phyloP scores from a whole-genome alignment of 208 protist genomes.

The Wallacemonas sp. region DNA sequence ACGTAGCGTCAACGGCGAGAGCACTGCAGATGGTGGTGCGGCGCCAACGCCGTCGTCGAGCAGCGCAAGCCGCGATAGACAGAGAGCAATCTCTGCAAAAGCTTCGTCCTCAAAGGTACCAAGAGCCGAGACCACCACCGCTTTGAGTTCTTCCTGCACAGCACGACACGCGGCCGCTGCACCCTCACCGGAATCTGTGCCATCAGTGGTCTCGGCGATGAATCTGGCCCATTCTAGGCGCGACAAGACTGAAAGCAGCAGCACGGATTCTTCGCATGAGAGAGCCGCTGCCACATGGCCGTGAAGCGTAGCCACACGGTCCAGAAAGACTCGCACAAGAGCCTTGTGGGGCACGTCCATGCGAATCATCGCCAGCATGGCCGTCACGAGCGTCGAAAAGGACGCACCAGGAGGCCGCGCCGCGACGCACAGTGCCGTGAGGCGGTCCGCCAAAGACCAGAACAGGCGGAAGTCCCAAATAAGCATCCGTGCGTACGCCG shows the following conservation, averaged over 20 bases:
- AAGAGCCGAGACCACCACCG: not conserved
- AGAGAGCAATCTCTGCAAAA: constrained; percentile 66
- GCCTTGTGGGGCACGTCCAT: constrained; percentile 58
- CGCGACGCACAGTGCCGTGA: constrained; percentile 1
- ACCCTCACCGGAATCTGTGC: not conserved
- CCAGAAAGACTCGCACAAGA: constrained; percentile 1
- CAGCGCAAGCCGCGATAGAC: constrained; percentile 41
- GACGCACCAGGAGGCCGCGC: constrained; percentile 8
- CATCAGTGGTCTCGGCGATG: not conserved
- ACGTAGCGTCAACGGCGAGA: constrained; percentile 33
- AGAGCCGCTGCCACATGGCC: not conserved
- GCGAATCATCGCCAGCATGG: constrained; percentile 55
- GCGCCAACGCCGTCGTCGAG: not conserved
- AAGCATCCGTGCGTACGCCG: constrained; percentile 71
- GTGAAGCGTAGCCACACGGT: not conserved
- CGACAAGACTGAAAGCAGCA: constrained; percentile 38
- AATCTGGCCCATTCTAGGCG: constrained; percentile 10
- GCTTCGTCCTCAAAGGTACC: constrained; percentile 25
- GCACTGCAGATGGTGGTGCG: constrained; percentile 25
- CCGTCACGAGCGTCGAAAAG: constrained; percentile 44
- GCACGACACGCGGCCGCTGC: not conserved
- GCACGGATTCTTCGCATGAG: constrained; percentile 14
- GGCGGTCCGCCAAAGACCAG: constrained; percentile 51
- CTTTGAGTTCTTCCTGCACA: constrained; percentile 3
- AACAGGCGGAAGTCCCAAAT: constrained; percentile 74